phyloP scores from a whole-genome alignment of 805 yeast genomes.

The Kodamaea jinghongensis region DNA sequence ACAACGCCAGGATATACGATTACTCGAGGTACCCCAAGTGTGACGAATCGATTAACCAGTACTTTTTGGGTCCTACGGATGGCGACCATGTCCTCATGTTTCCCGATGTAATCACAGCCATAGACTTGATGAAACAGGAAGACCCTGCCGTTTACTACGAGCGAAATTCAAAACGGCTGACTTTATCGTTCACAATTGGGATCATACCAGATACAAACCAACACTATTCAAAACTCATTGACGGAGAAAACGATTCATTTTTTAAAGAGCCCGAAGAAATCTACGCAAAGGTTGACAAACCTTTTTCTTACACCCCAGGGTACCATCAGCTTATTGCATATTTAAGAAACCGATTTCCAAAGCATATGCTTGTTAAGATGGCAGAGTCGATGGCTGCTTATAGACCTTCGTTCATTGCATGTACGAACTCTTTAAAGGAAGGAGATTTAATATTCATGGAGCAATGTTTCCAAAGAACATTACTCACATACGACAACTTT shows the following conservation, averaged over 20 bases:
- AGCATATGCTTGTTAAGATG: constrained; percentile 70
- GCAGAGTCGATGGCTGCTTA: constrained; percentile 87
- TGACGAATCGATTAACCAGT: constrained; percentile 64
- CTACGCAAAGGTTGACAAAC: constrained; percentile 68
- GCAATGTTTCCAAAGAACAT: constrained; percentile 90
- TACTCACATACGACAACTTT: constrained; percentile 83
- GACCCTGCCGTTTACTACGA: constrained; percentile 43
- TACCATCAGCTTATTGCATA: constrained; percentile 79
- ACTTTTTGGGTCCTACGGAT: constrained; percentile 55
- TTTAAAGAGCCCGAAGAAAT: constrained; percentile 71
- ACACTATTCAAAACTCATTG: constrained; percentile 17
- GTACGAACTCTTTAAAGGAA: constrained; percentile 82
- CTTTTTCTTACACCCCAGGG: constrained; percentile 89
- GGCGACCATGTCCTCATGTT: constrained; percentile 43
- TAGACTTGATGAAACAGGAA: constrained; percentile 34
- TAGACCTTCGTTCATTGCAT: constrained; percentile 90
- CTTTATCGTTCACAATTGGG: constrained; percentile 48
- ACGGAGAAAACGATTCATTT: constrained; percentile 12
- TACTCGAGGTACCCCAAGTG: constrained; percentile 39
- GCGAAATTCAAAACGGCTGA: constrained; percentile 35
- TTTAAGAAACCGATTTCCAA: constrained; percentile 65
- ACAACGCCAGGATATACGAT: constrained; percentile 15
- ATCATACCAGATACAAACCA: constrained; percentile 36
- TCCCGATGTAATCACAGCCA: constrained; percentile 57
- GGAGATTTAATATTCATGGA: constrained; percentile 94